phyloP scores from a whole-genome alignment of 1,139 yeast genomes.

The Saccharomycopsis phalli region DNA sequence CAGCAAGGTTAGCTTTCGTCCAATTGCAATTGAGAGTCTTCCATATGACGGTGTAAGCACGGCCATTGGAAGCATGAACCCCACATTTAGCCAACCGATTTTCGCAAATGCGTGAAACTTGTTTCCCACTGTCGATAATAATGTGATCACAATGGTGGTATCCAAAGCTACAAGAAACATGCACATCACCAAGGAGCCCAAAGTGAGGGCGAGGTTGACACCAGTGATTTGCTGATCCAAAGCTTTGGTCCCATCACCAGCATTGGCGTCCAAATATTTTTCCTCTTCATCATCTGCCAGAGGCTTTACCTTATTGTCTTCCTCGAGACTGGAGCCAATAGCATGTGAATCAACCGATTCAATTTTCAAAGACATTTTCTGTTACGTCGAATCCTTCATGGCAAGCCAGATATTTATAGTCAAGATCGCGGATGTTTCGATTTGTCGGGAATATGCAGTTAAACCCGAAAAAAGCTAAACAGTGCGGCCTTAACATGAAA shows the following conservation, averaged over 20 bases:
- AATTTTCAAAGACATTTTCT: too few species aligned
- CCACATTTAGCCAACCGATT: slow-evolving; percentile 55
- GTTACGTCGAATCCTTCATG: too few species aligned
- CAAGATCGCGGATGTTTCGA: too few species aligned
- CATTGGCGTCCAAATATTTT: neutral
- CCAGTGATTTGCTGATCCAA: neutral
- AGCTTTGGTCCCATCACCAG: slow-evolving; percentile 2
- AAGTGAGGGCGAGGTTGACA: neutral
- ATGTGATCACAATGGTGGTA: slow-evolving; percentile 56
- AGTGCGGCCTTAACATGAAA: too few species aligned
- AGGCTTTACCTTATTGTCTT: too few species aligned
- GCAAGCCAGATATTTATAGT: too few species aligned
- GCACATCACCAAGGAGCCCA: slow-evolving; percentile 37
- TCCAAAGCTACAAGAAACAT: slow-evolving; percentile 58
- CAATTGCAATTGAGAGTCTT: slow-evolving; percentile 49
- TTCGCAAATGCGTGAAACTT: slow-evolving; percentile 46
- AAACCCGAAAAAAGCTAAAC: too few species aligned
- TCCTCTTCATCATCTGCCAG: neutral
- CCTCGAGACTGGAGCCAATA: too few species aligned
- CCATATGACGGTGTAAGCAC: slow-evolving; percentile 55
- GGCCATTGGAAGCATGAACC: slow-evolving; percentile 52
- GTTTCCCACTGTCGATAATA: slow-evolving; percentile 46
- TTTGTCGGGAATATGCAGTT: too few species aligned
- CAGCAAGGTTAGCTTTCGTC: slow-evolving; percentile 45
- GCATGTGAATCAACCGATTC: too few species aligned